Percentiles rank a stretch among this genome's conserved stretches.
Conservation (phyloP, 805 yeast genomes). For the Ogataea nitratoaversa region DNA sequence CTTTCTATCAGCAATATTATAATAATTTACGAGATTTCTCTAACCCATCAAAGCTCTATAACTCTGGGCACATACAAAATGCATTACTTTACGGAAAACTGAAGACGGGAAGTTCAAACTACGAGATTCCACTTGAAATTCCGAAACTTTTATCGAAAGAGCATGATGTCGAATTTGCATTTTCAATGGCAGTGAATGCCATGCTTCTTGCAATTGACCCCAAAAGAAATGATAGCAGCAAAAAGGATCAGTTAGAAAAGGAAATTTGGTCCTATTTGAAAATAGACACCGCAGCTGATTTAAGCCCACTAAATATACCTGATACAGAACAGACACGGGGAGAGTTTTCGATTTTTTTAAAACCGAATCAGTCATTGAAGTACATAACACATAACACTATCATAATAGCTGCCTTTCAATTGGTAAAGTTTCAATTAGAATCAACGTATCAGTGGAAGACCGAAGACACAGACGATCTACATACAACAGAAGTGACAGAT, state of each 20-base stretch:
- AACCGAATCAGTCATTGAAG: not conserved
- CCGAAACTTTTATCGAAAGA: not conserved
- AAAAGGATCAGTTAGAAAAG: not conserved
- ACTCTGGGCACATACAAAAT: not conserved
- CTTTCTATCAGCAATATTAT: not conserved
- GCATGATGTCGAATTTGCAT: not conserved
- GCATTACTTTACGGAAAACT: not conserved
- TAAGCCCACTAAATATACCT: not conserved
- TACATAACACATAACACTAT: not conserved
- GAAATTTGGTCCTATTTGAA: not conserved
- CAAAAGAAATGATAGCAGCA: not conserved
- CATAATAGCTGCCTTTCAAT: constrained; percentile 9
- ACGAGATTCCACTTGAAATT: not conserved
- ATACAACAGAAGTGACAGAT: constrained; percentile 12
- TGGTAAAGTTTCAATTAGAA: constrained; percentile 22
- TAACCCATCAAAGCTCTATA: not conserved
- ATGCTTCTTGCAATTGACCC: not conserved
- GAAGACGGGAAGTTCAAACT: not conserved
- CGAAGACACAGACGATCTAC: not conserved
- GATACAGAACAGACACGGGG: not conserved
- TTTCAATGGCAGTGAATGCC: not conserved
- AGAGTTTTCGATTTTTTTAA: not conserved
- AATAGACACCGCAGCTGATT: not conserved
- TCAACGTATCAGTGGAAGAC: constrained; percentile 18
- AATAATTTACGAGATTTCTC: not conserved